Conservation (phyloP, 345 rosid species). For the Lepidium africanum region DNA sequence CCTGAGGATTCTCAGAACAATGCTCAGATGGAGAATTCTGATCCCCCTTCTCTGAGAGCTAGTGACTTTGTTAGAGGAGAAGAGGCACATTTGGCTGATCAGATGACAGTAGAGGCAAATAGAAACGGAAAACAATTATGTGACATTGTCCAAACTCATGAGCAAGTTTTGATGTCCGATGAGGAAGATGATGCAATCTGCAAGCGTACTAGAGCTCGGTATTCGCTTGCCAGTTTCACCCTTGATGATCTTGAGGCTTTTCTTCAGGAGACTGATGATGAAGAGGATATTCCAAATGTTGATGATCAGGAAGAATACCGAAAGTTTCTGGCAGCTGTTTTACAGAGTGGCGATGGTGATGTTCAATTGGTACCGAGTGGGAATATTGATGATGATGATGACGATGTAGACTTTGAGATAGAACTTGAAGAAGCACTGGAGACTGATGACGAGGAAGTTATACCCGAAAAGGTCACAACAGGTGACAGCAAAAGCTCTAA, state of each 20-base stretch:
- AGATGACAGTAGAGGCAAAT: background rate
- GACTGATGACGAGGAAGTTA: conserved; percentile 65
- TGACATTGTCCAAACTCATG: conserved; percentile 14
- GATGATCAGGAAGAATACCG: conserved; percentile 86
- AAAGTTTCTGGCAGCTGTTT: conserved; percentile 89
- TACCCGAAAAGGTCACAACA: conserved; percentile 30
- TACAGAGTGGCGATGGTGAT: conserved; percentile 52
- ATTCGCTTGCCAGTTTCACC: conserved; percentile 75
- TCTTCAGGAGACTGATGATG: conserved; percentile 94
- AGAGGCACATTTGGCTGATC: conserved; percentile 3
- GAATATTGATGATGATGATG: conserved; percentile 55
- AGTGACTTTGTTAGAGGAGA: conserved; percentile 3
- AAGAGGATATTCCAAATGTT: conserved; percentile 72
- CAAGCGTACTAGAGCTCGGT: conserved; percentile 81
- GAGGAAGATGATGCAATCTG: conserved; percentile 85
- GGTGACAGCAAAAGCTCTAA: conserved; percentile 28
- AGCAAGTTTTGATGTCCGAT: conserved; percentile 10
- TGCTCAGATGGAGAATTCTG: background rate
- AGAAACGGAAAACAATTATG: background rate
- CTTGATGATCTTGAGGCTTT: conserved; percentile 96
- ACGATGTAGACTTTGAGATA: conserved; percentile 87
- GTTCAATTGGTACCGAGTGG: conserved; percentile 29
- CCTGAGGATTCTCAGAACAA: conserved; percentile 1
- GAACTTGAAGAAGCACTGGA: conserved; percentile 90
- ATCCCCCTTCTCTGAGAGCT: conserved; percentile 11